Conservation (phyloP, 2,329 filamentous ascomycete genomes). For the Shiraia sp. region DNA sequence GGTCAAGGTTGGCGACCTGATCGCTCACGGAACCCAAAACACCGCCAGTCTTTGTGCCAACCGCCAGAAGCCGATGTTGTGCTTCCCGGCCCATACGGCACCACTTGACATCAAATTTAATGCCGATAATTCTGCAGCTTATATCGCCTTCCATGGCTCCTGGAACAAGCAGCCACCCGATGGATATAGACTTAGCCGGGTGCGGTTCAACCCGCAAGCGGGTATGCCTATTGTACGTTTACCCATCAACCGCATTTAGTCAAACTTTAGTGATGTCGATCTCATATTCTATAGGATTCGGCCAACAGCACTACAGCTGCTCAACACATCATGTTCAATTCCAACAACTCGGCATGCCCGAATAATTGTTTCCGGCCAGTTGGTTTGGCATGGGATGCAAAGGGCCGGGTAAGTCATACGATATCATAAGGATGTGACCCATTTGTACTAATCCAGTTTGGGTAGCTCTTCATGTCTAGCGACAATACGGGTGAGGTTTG, state of each 20-base stretch:
- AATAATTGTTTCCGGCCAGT: conserved; percentile 22
- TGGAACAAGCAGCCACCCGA: conserved; percentile 46
- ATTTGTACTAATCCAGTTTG: too few species aligned
- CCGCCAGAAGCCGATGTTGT: conserved; percentile 42
- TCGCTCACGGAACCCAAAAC: conserved; percentile 46
- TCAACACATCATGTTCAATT: conserved; percentile 23
- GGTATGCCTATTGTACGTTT: conserved; percentile 14
- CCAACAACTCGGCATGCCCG: conserved; percentile 17
- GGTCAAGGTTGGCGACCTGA: conserved; percentile 49
- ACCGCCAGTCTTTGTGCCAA: conserved; percentile 39
- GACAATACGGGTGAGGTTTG: conserved; percentile 25
- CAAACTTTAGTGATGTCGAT: not conserved
- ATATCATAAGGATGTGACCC: too few species aligned
- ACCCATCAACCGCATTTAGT: not conserved
- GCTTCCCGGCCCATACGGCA: conserved; percentile 58
- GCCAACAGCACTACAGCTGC: conserved; percentile 19
- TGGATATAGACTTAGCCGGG: conserved; percentile 22
- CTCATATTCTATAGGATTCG: conserved; percentile 6
- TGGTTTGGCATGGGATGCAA: conserved; percentile 17
- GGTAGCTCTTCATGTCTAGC: conserved; percentile 21
- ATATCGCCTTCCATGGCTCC: conserved; percentile 70
- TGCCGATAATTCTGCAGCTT: conserved; percentile 58
- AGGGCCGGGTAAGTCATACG: conserved; percentile 7
- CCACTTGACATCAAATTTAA: conserved; percentile 68
- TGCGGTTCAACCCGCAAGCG: conserved; percentile 25